Conservation (phyloP, 2,329 filamentous ascomycete species). For the Ceratocystiopsis brevicomis region DNA sequence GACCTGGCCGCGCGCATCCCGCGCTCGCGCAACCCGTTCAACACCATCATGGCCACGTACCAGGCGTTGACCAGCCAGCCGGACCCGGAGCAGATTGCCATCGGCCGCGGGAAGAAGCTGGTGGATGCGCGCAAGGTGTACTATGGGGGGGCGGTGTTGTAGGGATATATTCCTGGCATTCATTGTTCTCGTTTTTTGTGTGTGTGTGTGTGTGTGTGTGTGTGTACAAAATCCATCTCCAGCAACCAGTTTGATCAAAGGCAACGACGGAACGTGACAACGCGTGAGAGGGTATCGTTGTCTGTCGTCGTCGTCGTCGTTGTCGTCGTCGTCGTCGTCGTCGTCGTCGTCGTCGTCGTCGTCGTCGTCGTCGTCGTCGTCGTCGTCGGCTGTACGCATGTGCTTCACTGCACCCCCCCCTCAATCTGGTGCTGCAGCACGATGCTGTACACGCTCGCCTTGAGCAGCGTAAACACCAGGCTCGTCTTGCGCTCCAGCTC, state of each 20-base stretch:
- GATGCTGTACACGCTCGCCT: constrained; percentile 97
- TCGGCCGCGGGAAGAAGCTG: constrained; percentile 80
- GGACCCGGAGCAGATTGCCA: constrained; percentile 75
- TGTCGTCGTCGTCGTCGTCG: too few relatives aligned
- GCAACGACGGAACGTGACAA: not conserved
- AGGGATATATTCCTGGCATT: constrained; percentile 9
- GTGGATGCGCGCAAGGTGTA: constrained; percentile 95
- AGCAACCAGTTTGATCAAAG: not conserved
- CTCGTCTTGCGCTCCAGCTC: constrained; percentile 88
- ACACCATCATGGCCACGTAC: constrained; percentile 83
- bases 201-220: too few relatives aligned
- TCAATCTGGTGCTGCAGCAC: constrained; percentile 93
- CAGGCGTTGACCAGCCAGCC: constrained; percentile 67
- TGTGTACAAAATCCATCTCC: too few relatives aligned
- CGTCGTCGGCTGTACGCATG: too few relatives aligned
- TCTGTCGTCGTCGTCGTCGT: not conserved
- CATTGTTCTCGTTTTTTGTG: too few relatives aligned
- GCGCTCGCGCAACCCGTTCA: constrained; percentile 88
- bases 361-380: too few relatives aligned
- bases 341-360: not conserved
- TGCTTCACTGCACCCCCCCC: constrained; percentile 38
- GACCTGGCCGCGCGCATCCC: constrained; percentile 72
- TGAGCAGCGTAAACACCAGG: constrained; percentile 84
- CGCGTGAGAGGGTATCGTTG: constrained; percentile 8
- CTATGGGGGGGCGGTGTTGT: constrained; percentile 62